Evolutionary conservation across 2,329 filamentous ascomycete genomes (phyloP), one percentile per base, ranked within the genome.

Genomic region (Alternaria ethzedia): DNA sequence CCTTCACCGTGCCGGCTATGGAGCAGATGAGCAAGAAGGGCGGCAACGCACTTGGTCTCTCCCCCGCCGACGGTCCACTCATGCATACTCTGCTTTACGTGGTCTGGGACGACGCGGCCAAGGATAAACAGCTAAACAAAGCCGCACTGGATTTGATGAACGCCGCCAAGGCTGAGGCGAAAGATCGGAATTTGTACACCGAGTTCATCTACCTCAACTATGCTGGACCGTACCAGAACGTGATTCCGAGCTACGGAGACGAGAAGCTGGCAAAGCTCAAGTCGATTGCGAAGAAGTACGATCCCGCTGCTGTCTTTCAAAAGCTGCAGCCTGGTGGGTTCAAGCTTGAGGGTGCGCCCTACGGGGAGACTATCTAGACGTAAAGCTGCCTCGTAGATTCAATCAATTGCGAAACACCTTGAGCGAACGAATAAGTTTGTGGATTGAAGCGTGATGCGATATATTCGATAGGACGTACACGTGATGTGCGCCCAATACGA

Each of bases 161-260:
- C 12, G 47, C 45, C 6, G 65, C 57, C 2, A 64, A 64, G n/a
- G 55, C 15, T 23, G 67, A 69, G 41, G 67, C 62, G 5, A 69
- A 68, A 54, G 61, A 41, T 11, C 54, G 65, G 5, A 65, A 63
- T 3, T 20, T 70, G n/a, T 58, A 63, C 17, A 61, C 44, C 7
- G 55, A 56, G 6, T 84, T 77, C 60, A 66, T 83, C 26, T 85
- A 84, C 70, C 80, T 84, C 78, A 85, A 85, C 68, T 84, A 85
- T 63, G 83, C 81, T 11, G 77, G 76, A 47, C 72, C 77, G 59
- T 81, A 76, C 63, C 82, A 85, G 66, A 78, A 82, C 62, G 78
- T 82, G 1, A 64, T 85, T 23, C 67, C 71, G 7, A 76, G 80
- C 23, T 85, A 85, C 63, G 83, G 83, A 1, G 51, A 69, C 13